phyloP scores from a whole-genome alignment of 768 basidiomycete genomes.

The Termitomyces sp. region DNA sequence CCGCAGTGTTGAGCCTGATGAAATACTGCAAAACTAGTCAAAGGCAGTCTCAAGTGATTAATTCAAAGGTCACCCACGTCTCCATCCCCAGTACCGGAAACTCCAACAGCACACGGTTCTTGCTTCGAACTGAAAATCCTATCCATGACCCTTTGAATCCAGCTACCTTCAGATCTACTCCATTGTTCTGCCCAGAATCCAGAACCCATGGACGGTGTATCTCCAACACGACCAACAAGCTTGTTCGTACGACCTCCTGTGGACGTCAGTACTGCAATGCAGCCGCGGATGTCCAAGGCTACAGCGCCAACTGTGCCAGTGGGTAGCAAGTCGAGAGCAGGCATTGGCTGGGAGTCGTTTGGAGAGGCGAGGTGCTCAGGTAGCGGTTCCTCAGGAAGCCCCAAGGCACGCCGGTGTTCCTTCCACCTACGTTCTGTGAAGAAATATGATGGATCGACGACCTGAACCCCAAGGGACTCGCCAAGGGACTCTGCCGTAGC shows the following conservation, averaged over 20 bases:
- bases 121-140: slow-evolving; percentile 23
- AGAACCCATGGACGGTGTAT: slow-evolving; percentile 73
- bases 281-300: slow-evolving; percentile 70
- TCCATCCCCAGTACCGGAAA: slow-evolving; percentile 86
- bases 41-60: neutral
- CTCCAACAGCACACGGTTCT: slow-evolving; percentile 49
- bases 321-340: slow-evolving; percentile 55
- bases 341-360: slow-evolving; percentile 15
- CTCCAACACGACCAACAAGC: slow-evolving; percentile 77
- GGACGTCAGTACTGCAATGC: slow-evolving; percentile 70
- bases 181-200: slow-evolving; percentile 89
- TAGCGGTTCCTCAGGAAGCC: slow-evolving; percentile 64
- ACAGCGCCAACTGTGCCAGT: slow-evolving; percentile 85
- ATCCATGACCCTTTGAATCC: slow-evolving; percentile 27
- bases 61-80: slow-evolving; percentile 48
- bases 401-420: slow-evolving; percentile 71
- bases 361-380: slow-evolving; percentile 25
- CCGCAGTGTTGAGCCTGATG: slow-evolving; percentile 66
- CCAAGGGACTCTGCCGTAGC: slow-evolving; percentile 59
- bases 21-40: slow-evolving; percentile 53
- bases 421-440: slow-evolving; percentile 73
- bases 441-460: slow-evolving; percentile 76
- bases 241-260: slow-evolving; percentile 86
- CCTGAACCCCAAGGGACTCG: slow-evolving; percentile 45
- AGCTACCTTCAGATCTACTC: slow-evolving; percentile 28